Percentiles rank a stretch among this genome's conserved stretches.
phyloP scores from a whole-genome alignment of 2,329 filamentous ascomycete genomes.

The Leptodontidium sp. region DNA sequence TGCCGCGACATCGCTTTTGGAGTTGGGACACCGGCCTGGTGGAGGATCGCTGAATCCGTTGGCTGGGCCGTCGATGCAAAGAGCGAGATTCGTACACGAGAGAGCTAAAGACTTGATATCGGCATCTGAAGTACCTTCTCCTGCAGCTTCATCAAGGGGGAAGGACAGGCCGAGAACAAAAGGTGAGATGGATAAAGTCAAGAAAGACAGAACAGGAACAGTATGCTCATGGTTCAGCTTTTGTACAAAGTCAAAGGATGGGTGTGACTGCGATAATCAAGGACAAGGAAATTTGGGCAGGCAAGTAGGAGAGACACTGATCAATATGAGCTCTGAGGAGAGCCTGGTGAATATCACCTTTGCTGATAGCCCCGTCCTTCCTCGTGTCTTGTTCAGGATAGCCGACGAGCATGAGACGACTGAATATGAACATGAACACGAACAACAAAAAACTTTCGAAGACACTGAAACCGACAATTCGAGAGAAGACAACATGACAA shows the following conservation, averaged over 20 bases:
- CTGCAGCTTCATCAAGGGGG: background rate
- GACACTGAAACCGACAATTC: background rate
- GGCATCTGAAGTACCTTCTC: background rate
- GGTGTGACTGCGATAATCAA: constrained; percentile 4
- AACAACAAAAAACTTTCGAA: background rate
- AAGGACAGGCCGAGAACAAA: background rate
- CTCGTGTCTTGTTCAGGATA: background rate
- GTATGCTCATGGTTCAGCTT: background rate
- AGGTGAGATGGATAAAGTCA: background rate
- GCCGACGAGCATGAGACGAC: background rate
- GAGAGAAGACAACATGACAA: background rate
- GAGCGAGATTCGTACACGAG: background rate
- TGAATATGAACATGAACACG: background rate
- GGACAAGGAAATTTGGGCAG: constrained; percentile 2
- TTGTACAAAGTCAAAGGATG: background rate
- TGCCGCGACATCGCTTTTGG: background rate
- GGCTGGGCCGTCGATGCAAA: constrained; percentile 8
- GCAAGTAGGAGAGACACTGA: background rate
- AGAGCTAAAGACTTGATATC: constrained; percentile 6
- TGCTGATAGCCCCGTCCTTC: background rate
- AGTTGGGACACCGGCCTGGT: background rate
- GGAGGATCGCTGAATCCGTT: background rate
- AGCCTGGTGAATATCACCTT: constrained; percentile 19
- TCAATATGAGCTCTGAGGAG: constrained; percentile 12
- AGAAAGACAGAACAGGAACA: background rate